Conservation (phyloP, 805 yeast species). For the Metschnikowia dekortorum region DNA sequence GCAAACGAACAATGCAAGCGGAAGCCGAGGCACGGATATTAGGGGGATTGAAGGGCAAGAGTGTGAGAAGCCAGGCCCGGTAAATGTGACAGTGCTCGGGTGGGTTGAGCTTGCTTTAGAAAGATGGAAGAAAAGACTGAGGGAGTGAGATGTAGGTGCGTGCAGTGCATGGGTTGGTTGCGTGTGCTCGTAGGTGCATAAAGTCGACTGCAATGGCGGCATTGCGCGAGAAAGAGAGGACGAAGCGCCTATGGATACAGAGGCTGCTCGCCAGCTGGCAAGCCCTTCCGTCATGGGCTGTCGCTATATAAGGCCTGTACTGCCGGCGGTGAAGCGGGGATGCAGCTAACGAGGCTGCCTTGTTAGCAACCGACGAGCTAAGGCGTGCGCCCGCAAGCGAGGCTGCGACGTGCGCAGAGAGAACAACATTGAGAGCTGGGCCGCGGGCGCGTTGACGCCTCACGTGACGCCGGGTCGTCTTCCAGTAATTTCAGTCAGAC, state of each 20-base stretch:
- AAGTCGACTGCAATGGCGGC: no score
- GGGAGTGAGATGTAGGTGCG: background rate
- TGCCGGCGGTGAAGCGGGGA: background rate
- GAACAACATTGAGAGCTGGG: background rate
- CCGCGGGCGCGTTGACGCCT: background rate
- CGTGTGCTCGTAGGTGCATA: background rate
- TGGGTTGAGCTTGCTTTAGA: background rate
- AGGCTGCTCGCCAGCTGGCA: background rate
- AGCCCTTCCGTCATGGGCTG: no score
- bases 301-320: background rate
- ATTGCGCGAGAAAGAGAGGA: no score
- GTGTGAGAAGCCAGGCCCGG: background rate
- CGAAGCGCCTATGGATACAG: background rate
- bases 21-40: background rate
- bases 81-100: background rate
- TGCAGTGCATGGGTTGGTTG: background rate
- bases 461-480: no score
- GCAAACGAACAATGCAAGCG: background rate
- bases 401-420: background rate
- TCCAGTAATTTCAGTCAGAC: no score
- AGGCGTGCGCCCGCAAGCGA: background rate
- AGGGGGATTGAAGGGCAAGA: background rate
- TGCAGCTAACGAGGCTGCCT: background rate
- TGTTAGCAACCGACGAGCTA: background rate
- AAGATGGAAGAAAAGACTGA: background rate